Base-by-base conservation (phyloP, 441 rosid genomes). In the Croton setiger region DNA sequence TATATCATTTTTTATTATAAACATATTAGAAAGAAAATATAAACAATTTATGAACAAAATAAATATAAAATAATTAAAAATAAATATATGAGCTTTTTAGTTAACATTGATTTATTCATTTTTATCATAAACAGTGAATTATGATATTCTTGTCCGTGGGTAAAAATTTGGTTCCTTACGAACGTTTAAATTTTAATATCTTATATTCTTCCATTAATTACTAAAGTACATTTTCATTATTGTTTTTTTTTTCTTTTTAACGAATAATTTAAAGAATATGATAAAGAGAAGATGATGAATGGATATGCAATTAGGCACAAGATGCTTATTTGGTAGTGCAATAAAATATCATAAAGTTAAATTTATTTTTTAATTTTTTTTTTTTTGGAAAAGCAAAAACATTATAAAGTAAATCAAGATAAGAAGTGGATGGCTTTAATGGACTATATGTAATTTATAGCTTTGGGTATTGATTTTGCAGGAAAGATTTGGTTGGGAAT, bases 401-500 rank as follows among this genome's bases (percentile, higher is more conserved):
- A 4, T 43, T 17, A 18, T 20, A 66, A 66, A 66, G 70, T 23
- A 17, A 66, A 66, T 27, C n/a, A n/a, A 13, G 10, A 1, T 27
- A 11, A 12, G 15, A 8, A 7, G 33, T 21, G 2, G 54, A 31
- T 52, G 18, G 37, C 36, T 52, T 4, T 52, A 1, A 6, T 60
- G 33, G 44, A 53, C 11, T 33, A 18, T 14, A 14, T 59, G 37
- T 44, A 63, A 57, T 31, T 0, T 39, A 21, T 44, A 33, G 9
- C 6, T 51, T n/a, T n/a, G n/a, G n/a, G n/a, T 20, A n/a, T n/a
- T 69, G 62, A 64, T 60, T 43, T 73, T 67, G 65, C 80, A 81
- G 84, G 84, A 75, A 78, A 70, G 71, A 44, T 61, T 6, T 60
- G 74, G 79, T 4, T 68, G 63, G 73, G 72, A 31, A 36, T 73